phyloP scores from a whole-genome alignment of 169 alveolate genomes.

The Plasmodium vinckei region DNA sequence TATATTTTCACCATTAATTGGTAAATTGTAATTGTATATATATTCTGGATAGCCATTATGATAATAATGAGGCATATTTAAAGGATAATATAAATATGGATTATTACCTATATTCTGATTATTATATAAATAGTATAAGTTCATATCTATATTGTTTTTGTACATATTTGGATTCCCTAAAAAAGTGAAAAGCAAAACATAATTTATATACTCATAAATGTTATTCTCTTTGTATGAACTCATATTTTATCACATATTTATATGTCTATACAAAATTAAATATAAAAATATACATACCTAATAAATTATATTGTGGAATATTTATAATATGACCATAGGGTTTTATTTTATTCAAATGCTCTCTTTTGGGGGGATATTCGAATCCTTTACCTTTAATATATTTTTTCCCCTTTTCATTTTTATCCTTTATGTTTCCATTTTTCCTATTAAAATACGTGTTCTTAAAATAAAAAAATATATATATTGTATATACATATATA shows the following conservation, averaged over 20 bases:
- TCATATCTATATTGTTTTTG: constrained; percentile 60
- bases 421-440: constrained; percentile 24
- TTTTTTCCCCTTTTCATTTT: constrained; percentile 62
- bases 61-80: constrained; percentile 22
- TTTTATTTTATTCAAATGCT: constrained; percentile 33
- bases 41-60: constrained; percentile 27
- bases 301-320: constrained; percentile 25
- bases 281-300: background rate
- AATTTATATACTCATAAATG: constrained; percentile 2
- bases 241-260: background rate
- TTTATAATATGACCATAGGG: constrained; percentile 5
- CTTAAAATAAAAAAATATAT: constrained; percentile 20
- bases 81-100: constrained; percentile 41
- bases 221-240: background rate
- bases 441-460: constrained; percentile 44
- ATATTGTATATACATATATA: constrained; percentile 7
- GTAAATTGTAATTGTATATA: constrained; percentile 50
- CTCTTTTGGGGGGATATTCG: constrained; percentile 29
- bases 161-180: constrained; percentile 51
- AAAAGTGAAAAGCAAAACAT: background rate
- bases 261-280: background rate
- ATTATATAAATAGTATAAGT: constrained; percentile 44
- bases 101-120: constrained; percentile 22
- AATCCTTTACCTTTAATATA: constrained; percentile 28
- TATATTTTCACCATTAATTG: constrained; percentile 21